Conservation (phyloP, 345 rosid genomes). For the Populus davidiana region DNA sequence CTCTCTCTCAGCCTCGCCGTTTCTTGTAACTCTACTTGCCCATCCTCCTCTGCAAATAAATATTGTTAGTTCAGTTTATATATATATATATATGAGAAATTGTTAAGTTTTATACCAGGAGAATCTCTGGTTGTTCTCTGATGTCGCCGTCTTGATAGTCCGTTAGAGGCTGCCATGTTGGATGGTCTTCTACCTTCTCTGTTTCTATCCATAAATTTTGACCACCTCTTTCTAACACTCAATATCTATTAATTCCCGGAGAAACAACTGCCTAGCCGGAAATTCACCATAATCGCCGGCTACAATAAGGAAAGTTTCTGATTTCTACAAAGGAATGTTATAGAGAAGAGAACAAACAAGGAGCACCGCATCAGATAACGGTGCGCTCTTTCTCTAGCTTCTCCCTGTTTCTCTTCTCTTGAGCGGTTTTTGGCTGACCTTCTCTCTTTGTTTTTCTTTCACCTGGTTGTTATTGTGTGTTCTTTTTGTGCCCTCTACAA, state of each 20-base stretch:
- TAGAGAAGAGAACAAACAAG: not conserved
- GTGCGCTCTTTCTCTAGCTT: not conserved
- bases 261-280: not conserved
- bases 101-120: slow-evolving; percentile 17
- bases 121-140: slow-evolving; percentile 32
- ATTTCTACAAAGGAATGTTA: not conserved
- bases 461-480: slow-evolving; percentile 2
- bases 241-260: not conserved
- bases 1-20: slow-evolving; percentile 31
- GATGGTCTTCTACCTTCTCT: slow-evolving; percentile 43
- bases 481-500: not conserved
- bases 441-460: slow-evolving; percentile 1
- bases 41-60: slow-evolving; percentile 32
- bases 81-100: not conserved
- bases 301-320: not conserved
- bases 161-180: slow-evolving; percentile 40
- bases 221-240: not conserved
- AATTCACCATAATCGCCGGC: slow-evolving; percentile 12
- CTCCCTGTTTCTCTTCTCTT: slow-evolving; percentile 4
- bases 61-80: not conserved
- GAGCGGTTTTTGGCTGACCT: not conserved
- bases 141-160: slow-evolving; percentile 43
- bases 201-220: slow-evolving; percentile 40
- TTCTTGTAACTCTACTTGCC: slow-evolving; percentile 33
- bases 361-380: not conserved